Percentiles rank a stretch among this genome's conserved stretches.
Evolutionary conservation across 2,329 filamentous ascomycete species (phyloP).

Genomic region (Trichoderma guizhouense): DNA sequence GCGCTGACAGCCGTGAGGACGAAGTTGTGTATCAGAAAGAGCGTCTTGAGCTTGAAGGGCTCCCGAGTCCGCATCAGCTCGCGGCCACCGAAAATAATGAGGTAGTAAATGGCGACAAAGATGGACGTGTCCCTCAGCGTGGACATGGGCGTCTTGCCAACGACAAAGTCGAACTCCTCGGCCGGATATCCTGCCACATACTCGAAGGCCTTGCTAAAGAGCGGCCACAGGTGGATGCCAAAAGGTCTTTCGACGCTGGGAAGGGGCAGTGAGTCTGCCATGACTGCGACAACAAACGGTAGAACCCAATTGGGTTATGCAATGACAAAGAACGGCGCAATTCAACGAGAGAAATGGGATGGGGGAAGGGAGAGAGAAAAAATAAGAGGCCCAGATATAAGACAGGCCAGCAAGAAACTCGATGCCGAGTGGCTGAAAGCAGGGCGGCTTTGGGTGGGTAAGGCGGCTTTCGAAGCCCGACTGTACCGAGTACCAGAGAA

Average conservation of each 20-base stretch:
- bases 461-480: background rate
- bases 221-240: slow-evolving; percentile 17
- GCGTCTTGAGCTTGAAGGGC: slow-evolving; percentile 69
- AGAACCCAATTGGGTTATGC: background rate
- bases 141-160: slow-evolving; percentile 74
- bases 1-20: slow-evolving; percentile 74
- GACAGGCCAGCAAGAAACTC: background rate
- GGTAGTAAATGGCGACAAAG: slow-evolving; percentile 74
- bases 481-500: background rate
- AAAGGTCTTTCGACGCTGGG: slow-evolving; percentile 18
- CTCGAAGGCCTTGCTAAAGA: slow-evolving; percentile 75
- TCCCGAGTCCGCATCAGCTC: slow-evolving; percentile 76
- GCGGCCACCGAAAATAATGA: slow-evolving; percentile 78
- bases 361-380: background rate
- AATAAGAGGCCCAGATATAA: background rate
- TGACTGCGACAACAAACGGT: background rate
- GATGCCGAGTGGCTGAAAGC: slow-evolving; percentile 3
- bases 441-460: background rate
- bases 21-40: slow-evolving; percentile 89
- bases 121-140: slow-evolving; percentile 69
- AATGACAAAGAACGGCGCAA: background rate
- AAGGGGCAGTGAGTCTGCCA: background rate
- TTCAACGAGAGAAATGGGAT: background rate
- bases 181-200: slow-evolving; percentile 69
- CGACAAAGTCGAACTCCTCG: slow-evolving; percentile 71